Evolutionary conservation across 2,329 filamentous ascomycete genomes (phyloP).

Genomic region (Fusarium nelsonii): DNA sequence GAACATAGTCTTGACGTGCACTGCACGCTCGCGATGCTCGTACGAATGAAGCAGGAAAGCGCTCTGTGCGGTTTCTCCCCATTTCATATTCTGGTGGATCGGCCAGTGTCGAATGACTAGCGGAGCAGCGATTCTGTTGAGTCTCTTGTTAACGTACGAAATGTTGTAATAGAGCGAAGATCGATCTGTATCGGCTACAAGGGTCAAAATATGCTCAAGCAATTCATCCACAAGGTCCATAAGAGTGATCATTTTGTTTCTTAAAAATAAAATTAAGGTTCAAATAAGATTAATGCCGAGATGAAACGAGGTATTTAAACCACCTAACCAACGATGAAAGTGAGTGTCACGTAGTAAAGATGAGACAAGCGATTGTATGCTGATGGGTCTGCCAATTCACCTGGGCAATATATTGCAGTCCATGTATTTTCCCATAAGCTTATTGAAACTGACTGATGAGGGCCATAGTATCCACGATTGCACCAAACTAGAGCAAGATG

Average conservation of each 20-base stretch:
- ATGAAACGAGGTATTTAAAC: not conserved
- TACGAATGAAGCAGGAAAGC: not conserved
- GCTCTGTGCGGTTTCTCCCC: no score
- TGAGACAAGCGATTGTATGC: no score
- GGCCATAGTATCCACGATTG: no score
- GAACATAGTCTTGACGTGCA: not conserved
- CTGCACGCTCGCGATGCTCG: not conserved
- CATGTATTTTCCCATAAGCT: no score
- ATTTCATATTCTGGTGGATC: not conserved
- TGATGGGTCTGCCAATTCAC: no score
- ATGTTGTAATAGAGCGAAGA: not conserved
- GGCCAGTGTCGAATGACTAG: not conserved
- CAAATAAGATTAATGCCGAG: not conserved
- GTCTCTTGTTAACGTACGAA: not conserved
- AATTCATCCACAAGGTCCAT: not conserved
- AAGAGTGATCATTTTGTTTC: not conserved
- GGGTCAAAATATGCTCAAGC: rapidly evolving
- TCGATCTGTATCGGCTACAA: not conserved
- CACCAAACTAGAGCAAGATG: no score
- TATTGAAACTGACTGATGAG: no score
- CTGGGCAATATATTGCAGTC: no score
- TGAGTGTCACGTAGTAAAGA: no score
- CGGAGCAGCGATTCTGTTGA: not conserved
- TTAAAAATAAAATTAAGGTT: not conserved
- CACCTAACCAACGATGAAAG: not conserved